phyloP scores from a whole-genome alignment of 1,139 yeast species.

The Lodderomyces theae region DNA sequence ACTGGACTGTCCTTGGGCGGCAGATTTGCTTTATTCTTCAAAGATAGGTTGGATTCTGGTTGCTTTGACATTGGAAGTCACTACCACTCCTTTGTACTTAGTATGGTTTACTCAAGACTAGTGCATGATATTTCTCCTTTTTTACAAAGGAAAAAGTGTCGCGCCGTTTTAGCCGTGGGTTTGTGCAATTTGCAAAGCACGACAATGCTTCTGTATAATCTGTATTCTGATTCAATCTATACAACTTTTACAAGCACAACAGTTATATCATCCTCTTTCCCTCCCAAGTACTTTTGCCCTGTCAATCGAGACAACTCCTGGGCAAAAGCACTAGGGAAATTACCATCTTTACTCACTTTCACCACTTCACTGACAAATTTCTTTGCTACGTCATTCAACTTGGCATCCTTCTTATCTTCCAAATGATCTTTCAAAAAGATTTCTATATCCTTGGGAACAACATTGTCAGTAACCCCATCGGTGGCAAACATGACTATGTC shows the following conservation, averaged over 20 bases:
- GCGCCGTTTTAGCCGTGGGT: background rate
- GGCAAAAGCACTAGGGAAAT: constrained; percentile 82
- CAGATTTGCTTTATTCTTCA: background rate
- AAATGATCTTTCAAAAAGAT: constrained; percentile 50
- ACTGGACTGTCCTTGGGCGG: constrained; percentile 4
- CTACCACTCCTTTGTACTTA: too few relatives aligned
- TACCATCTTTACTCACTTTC: constrained; percentile 65
- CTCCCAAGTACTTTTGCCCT: constrained; percentile 76
- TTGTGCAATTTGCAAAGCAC: too few relatives aligned
- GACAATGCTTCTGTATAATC: too few relatives aligned
- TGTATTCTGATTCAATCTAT: too few relatives aligned
- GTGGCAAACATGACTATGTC: constrained; percentile 86
- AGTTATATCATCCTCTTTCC: constrained; percentile 94
- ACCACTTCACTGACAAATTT: constrained; percentile 67
- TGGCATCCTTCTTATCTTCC: constrained; percentile 17
- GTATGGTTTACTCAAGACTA: too few relatives aligned
- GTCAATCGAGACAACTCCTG: constrained; percentile 71
- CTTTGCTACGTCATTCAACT: constrained; percentile 43
- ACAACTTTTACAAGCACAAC: constrained; percentile 66
- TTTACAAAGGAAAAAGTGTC: too few relatives aligned
- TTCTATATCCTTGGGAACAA: constrained; percentile 71
- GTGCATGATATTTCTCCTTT: too few relatives aligned
- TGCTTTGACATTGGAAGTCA: constrained; percentile 13
- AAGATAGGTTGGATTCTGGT: background rate
- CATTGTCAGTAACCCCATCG: constrained; percentile 91